A percentile compares a stretch with the other conserved stretches of the same genome.
Conservation (phyloP, 1,284 basidiomycete genomes). For the Ceratobasidium sp. region DNA sequence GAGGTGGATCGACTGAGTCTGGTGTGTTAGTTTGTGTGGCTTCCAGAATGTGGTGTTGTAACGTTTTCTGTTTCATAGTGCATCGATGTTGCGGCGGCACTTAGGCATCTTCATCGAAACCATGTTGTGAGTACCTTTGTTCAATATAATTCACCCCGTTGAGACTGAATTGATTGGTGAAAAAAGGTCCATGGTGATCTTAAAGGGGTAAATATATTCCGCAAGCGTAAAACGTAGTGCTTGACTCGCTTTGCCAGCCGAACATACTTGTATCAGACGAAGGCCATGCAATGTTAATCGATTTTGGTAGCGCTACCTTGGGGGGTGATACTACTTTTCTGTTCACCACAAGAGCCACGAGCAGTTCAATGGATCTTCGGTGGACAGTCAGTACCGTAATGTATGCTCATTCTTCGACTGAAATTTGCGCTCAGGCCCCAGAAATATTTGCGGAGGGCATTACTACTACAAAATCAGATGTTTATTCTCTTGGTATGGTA, state of each 20-base stretch:
- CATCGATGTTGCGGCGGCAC: neutral
- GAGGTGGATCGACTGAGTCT: neutral
- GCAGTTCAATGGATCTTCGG: neutral
- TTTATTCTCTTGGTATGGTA: slow-evolving; percentile 21
- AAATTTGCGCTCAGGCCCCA: slow-evolving; percentile 1
- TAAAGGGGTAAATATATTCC: neutral
- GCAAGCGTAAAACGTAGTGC: too few species aligned
- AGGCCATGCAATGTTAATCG: neutral
- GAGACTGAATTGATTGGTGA: neutral
- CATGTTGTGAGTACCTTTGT: neutral
- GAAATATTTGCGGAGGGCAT: neutral
- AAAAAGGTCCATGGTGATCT: slow-evolving; percentile 7
- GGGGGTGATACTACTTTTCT: neutral
- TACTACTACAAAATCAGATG: neutral
- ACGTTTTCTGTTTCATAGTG: neutral
- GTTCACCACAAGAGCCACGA: neutral
- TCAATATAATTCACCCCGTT: too few species aligned
- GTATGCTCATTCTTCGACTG: too few species aligned
- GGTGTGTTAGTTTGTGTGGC: neutral
- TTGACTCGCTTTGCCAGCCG: too few species aligned
- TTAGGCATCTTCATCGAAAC: neutral
- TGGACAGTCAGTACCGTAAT: neutral
- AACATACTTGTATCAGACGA: neutral
- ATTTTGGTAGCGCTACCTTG: slow-evolving; percentile 1
- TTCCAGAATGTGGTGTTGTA: neutral